Evolutionary conservation across 305 asterid genomes (phyloP).

Genomic region (Solanum hybrid): DNA sequence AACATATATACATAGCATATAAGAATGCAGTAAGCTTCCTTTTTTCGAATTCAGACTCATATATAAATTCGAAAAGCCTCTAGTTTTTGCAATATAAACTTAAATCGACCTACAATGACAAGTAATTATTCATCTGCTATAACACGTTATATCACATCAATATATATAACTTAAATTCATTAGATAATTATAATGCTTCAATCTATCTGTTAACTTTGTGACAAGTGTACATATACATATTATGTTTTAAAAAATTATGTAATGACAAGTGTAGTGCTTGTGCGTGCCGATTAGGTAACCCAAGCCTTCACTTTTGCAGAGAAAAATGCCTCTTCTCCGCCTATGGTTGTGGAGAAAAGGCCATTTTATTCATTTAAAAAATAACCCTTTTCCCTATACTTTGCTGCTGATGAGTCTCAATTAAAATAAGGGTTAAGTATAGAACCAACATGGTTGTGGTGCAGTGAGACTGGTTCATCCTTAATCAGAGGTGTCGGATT

Average conservation of each 20-base stretch:
- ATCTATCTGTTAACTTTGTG: not conserved
- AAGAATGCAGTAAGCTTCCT: not conserved
- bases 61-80: not conserved
- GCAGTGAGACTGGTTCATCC: not conserved
- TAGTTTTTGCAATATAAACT: no score
- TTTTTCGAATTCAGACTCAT: not conserved
- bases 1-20: not conserved
- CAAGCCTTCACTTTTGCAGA: slow-evolving; percentile 30
- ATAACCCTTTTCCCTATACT: not conserved
- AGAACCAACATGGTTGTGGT: not conserved
- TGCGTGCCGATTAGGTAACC: slow-evolving; percentile 43
- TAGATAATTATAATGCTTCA: not conserved
- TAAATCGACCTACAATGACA: not conserved
- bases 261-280: slow-evolving; percentile 19
- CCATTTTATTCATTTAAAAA: not conserved
- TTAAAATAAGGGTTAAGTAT: not conserved
- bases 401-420: not conserved
- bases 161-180: not conserved
- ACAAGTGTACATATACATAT: slow-evolving; percentile 5
- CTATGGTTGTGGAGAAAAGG: slow-evolving; percentile 6
- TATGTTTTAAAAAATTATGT: not conserved
- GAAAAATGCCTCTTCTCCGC: slow-evolving; percentile 7
- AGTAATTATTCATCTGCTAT: not conserved
- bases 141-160: not conserved
- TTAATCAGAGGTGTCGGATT: no score